Conservation (phyloP, 306 rosid genomes). For the Neltuma alba region DNA sequence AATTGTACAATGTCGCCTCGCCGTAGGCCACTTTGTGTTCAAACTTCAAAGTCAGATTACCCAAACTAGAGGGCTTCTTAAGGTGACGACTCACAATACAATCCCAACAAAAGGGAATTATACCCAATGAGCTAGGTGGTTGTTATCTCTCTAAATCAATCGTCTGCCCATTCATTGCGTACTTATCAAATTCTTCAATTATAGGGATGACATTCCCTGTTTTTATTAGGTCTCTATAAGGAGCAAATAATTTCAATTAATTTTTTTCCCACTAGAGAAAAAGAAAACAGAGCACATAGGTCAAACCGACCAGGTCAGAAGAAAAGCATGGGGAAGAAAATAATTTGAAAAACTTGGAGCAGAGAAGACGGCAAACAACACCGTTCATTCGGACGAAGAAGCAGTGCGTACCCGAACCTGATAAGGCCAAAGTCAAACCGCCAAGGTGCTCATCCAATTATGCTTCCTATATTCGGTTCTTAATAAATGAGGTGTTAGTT, state of each 20-base stretch:
- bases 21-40: conserved; percentile 24
- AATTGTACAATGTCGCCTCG: background rate
- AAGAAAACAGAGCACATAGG: conserved; percentile 8
- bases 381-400: conserved; percentile 36
- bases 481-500: background rate
- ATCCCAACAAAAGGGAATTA: background rate
- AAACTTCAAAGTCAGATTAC: conserved; percentile 58
- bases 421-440: conserved; percentile 55
- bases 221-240: background rate
- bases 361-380: conserved; percentile 32
- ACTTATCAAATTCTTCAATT: background rate
- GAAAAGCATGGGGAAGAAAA: conserved; percentile 23
- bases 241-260: background rate
- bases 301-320: conserved; percentile 67
- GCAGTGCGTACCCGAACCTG: background rate
- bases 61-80: conserved; percentile 36
- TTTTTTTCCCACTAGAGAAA: background rate
- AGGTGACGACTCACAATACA: background rate
- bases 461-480: background rate
- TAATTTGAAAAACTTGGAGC: conserved; percentile 3
- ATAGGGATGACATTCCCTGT: background rate
- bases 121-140: conserved; percentile 18
- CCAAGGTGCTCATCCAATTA: conserved; percentile 9
- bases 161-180: conserved; percentile 30
- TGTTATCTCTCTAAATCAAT: conserved; percentile 38